Evolutionary conservation across 106 monocot genomes (phyloP).

Genomic region (Allium cepa): DNA sequence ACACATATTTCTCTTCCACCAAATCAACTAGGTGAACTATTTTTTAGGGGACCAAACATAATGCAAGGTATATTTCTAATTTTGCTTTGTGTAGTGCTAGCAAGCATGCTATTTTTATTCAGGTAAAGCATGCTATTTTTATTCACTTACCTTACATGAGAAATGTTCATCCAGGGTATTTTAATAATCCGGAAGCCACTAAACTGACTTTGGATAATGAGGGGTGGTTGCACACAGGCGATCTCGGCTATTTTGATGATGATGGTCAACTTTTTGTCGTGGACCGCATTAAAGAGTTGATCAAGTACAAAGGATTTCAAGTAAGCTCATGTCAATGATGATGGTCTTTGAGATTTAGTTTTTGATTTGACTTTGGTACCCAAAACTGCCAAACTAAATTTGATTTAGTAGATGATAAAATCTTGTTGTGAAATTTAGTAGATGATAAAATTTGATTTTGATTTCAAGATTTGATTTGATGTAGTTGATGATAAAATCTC

Average conservation of each 20-base stretch:
- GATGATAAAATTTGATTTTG: no score
- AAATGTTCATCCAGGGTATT: slow-evolving; percentile 40
- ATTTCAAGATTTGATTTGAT: no score
- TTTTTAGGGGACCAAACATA: slow-evolving; percentile 68
- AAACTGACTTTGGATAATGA: slow-evolving; percentile 46
- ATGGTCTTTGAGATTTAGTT: neutral
- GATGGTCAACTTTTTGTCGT: slow-evolving; percentile 62
- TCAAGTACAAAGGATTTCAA: slow-evolving; percentile 85
- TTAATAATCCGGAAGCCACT: slow-evolving; percentile 65
- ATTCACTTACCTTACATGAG: neutral
- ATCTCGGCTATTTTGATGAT: slow-evolving; percentile 79
- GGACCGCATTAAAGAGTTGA: slow-evolving; percentile 86
- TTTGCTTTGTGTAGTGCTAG: neutral
- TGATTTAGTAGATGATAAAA: no score
- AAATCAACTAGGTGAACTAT: slow-evolving; percentile 67
- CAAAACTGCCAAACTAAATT: no score
- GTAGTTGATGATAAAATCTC: no score
- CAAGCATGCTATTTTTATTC: neutral
- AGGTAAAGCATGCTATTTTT: neutral
- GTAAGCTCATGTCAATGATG: slow-evolving; percentile 16
- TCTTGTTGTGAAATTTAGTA: no score
- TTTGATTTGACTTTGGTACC: neutral
- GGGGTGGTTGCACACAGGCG: slow-evolving; percentile 90
- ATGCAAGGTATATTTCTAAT: slow-evolving; percentile 56
- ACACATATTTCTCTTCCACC: slow-evolving; percentile 49